Conservation (phyloP, 257 asterid species). For the Solanum piurae region DNA sequence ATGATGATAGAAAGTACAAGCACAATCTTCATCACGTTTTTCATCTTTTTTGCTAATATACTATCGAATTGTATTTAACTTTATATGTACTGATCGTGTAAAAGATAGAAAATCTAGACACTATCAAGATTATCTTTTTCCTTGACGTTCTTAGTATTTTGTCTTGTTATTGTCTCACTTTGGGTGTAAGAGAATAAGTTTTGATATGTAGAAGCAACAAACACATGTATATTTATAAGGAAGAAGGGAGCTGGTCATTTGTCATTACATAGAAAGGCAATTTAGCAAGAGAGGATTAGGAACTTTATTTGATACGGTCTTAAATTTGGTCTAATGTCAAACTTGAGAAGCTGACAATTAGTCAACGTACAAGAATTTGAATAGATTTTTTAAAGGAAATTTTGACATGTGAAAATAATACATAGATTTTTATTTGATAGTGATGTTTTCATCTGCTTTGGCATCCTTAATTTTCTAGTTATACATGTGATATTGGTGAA, state of each 20-base stretch:
- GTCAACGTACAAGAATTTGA: background rate
- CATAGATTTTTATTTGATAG: background rate
- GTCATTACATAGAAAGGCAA: background rate
- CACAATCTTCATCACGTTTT: background rate
- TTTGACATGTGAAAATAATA: background rate
- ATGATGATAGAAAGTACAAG: background rate
- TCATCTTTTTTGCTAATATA: background rate
- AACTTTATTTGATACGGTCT: background rate
- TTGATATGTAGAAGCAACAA: background rate
- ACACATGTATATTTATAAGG: background rate
- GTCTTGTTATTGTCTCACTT: background rate
- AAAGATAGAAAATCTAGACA: background rate
- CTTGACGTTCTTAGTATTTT: background rate
- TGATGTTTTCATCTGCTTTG: background rate
- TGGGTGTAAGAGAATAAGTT: background rate
- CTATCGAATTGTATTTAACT: background rate
- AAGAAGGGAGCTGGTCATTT: background rate
- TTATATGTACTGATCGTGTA: background rate
- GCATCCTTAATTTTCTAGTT: background rate
- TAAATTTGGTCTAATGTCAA: background rate
- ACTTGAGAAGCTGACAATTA: background rate
- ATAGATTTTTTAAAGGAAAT: background rate
- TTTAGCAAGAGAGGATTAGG: background rate
- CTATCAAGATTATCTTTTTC: background rate
- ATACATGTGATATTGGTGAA: background rate